These are phyloP conservation scores for Mortierella sp. DNA, from an alignment of 371 early-diverging fungal genomes.

Conservation along the genomic window DNA sequence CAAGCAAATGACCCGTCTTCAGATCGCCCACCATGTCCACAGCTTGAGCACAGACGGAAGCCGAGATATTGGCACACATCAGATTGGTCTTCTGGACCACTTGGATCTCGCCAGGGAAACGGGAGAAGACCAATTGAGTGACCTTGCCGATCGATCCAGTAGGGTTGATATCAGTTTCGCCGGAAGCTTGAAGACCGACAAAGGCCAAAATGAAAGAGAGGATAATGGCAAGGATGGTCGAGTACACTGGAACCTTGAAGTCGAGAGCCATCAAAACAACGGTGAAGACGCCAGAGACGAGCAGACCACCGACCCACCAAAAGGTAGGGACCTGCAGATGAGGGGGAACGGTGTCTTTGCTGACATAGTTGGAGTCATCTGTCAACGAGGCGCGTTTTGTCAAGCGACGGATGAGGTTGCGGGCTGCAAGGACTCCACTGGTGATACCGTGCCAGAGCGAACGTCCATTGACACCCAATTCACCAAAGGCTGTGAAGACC, in stretches of 20 bases:
- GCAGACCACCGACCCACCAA: slow-evolving; percentile 70
- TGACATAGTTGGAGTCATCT: slow-evolving; percentile 14
- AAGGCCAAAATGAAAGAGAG: slow-evolving; percentile 76
- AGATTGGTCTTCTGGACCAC: slow-evolving; percentile 64
- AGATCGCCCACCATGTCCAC: slow-evolving; percentile 78
- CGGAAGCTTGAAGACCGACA: slow-evolving; percentile 75
- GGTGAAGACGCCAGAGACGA: slow-evolving; percentile 67
- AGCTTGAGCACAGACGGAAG: slow-evolving; percentile 69
- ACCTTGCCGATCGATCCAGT: slow-evolving; percentile 73
- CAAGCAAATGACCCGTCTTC: slow-evolving; percentile 72
- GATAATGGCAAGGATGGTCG: slow-evolving; percentile 67
- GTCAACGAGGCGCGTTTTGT: slow-evolving; percentile 18
- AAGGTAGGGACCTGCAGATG: slow-evolving; percentile 68
- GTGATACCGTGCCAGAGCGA: slow-evolving; percentile 67
- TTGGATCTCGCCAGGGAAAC: slow-evolving; percentile 58
- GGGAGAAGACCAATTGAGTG: slow-evolving; percentile 71
- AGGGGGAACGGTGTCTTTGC: slow-evolving; percentile 57
- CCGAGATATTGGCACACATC: slow-evolving; percentile 71
- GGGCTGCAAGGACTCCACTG: slow-evolving; percentile 50
- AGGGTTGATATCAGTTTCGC: slow-evolving; percentile 78
- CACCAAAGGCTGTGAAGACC: slow-evolving; percentile 73
- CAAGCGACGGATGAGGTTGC: slow-evolving; percentile 45
- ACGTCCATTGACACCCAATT: slow-evolving; percentile 67
- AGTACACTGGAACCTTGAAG: slow-evolving; percentile 68
- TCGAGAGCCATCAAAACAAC: slow-evolving; percentile 68